A percentile compares a stretch with the other conserved stretches of the same genome.
Conservation (phyloP, 371 early-diverging fungal genomes). For the Mucor plumbeus region DNA sequence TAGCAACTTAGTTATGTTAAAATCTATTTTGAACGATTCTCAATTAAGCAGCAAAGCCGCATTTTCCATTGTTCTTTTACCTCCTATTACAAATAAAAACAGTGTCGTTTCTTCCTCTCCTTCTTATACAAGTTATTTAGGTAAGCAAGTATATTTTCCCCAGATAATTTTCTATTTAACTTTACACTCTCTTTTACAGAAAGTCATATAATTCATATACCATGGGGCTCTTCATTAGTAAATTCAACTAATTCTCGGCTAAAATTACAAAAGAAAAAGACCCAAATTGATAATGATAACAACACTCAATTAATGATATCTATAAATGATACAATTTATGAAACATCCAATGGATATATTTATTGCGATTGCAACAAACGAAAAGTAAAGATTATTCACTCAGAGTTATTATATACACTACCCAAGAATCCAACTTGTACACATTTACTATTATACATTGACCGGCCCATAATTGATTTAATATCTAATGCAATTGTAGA, state of each 20-base stretch:
- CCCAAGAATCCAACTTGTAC: slow-evolving; percentile 23
- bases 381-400: slow-evolving; percentile 14
- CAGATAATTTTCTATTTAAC: no score
- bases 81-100: slow-evolving; percentile 18
- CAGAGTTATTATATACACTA: slow-evolving; percentile 21
- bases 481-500: neutral
- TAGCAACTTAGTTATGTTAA: slow-evolving; percentile 3
- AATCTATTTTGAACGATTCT: slow-evolving; percentile 19
- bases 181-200: slow-evolving; percentile 17
- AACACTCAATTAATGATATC: slow-evolving; percentile 10
- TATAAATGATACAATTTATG: slow-evolving; percentile 5
- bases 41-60: slow-evolving; percentile 15
- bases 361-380: neutral
- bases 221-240: slow-evolving; percentile 12
- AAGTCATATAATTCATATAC: slow-evolving; percentile 32
- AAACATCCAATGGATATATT: slow-evolving; percentile 9
- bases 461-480: slow-evolving; percentile 11
- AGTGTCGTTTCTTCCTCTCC: slow-evolving; percentile 6
- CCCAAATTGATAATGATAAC: neutral
- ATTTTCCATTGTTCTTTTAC: slow-evolving; percentile 34
- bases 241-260: slow-evolving; percentile 2
- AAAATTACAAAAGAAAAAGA: slow-evolving; percentile 8
- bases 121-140: neutral
- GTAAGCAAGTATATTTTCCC: slow-evolving; percentile 12
- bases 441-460: slow-evolving; percentile 33